A percentile compares a stretch with the other conserved stretches of the same genome.
phyloP scores from a whole-genome alignment of 2,329 filamentous ascomycete genomes.

The Pseudogymnoascus sp. region DNA sequence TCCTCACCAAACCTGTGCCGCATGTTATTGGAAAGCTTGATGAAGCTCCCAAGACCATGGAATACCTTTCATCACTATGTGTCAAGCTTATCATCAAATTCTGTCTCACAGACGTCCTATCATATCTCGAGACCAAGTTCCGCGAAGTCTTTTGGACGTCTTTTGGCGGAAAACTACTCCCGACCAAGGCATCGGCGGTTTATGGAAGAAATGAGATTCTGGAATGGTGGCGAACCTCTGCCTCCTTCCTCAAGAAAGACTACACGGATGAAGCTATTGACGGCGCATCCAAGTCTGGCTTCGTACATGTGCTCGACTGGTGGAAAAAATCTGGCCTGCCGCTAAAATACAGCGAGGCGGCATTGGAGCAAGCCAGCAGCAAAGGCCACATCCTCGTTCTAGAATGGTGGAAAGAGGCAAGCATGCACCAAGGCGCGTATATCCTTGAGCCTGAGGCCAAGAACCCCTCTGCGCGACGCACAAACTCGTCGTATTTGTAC shows the following conservation, averaged over 20 bases:
- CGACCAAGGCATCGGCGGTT: constrained; percentile 79
- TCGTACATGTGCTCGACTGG: constrained; percentile 80
- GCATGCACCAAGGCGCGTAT: constrained; percentile 46
- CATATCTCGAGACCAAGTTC: constrained; percentile 58
- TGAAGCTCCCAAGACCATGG: constrained; percentile 59
- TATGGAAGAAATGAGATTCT: constrained; percentile 79
- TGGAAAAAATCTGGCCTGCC: constrained; percentile 77
- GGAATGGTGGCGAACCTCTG: constrained; percentile 83
- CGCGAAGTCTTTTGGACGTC: constrained; percentile 78
- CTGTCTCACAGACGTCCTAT: constrained; percentile 69
- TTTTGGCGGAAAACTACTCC: constrained; percentile 71
- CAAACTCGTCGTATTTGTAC: constrained; percentile 15
- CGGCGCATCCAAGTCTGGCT: constrained; percentile 77
- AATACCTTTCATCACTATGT: constrained; percentile 66
- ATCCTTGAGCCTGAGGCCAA: constrained; percentile 34
- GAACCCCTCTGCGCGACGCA: constrained; percentile 18
- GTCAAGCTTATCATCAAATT: constrained; percentile 91
- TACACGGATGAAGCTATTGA: constrained; percentile 75
- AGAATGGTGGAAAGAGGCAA: constrained; percentile 83
- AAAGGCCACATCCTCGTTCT: constrained; percentile 79
- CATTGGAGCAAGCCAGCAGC: constrained; percentile 78
- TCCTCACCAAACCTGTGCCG: constrained; percentile 62
- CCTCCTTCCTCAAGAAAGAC: constrained; percentile 75
- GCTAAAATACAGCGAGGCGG: constrained; percentile 76
- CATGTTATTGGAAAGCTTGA: constrained; percentile 69